phyloP scores from a whole-genome alignment of 2,329 filamentous ascomycete species.

The Xylariomycetidae sp. region DNA sequence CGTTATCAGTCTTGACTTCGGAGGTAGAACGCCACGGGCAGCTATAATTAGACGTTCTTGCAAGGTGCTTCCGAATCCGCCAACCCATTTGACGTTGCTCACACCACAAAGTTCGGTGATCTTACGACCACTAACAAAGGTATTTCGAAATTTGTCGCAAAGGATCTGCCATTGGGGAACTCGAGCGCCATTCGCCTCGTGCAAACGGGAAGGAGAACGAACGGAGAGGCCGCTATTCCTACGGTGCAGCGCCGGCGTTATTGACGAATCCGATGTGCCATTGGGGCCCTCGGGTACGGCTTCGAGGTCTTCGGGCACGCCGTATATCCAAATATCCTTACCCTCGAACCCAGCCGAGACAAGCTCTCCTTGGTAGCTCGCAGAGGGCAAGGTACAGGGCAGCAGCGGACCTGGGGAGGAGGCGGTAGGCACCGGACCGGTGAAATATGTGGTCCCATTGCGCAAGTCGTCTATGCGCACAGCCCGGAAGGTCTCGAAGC shows the following conservation, averaged over 20 bases:
- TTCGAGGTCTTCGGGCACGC: constrained; percentile 69
- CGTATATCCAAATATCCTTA: constrained; percentile 74
- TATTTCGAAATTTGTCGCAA: constrained; percentile 65
- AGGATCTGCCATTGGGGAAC: constrained; percentile 66
- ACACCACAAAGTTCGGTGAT: constrained; percentile 62
- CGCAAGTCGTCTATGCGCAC: constrained; percentile 70
- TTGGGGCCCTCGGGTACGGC: constrained; percentile 43
- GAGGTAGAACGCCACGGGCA: constrained; percentile 62
- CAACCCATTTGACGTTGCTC: constrained; percentile 68
- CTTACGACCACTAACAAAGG: constrained; percentile 63
- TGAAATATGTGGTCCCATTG: constrained; percentile 76
- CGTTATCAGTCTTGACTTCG: constrained; percentile 45
- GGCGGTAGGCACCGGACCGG: constrained; percentile 57
- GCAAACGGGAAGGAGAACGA: constrained; percentile 33
- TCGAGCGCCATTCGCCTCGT: constrained; percentile 30
- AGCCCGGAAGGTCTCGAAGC: constrained; percentile 72
- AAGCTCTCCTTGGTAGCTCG: constrained; percentile 65
- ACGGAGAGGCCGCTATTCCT: constrained; percentile 38
- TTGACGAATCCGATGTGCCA: constrained; percentile 23
- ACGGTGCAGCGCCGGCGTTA: constrained; percentile 26
- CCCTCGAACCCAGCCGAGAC: constrained; percentile 70
- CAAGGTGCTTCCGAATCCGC: constrained; percentile 42
- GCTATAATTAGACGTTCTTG: constrained; percentile 63
- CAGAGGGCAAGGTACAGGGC: constrained; percentile 65
- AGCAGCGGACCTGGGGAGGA: constrained; percentile 53